Evolutionary conservation across 371 early-diverging fungal species (phyloP), one percentile per base, ranked within the genome.

Genomic region (Haplosporangium sp.): DNA sequence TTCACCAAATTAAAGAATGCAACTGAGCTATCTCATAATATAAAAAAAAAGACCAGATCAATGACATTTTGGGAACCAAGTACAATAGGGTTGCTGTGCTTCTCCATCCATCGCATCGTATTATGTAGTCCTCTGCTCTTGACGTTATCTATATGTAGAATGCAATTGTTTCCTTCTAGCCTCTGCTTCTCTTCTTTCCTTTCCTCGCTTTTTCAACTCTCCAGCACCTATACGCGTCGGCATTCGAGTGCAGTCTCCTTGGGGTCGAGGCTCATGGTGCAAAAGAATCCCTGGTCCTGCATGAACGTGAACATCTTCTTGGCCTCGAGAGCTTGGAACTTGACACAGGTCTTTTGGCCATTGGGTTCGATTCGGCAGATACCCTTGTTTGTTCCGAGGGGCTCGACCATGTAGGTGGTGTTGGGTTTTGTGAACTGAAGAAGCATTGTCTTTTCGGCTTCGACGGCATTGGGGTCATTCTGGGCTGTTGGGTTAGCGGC

Each of bases 221-320:
- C 13, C 11, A 7, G 8, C n/a, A 7, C 20, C 29, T 72, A 80
- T 56, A 80, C 69, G 41, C 80, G 73, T 52, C 59, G 55, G 60
- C 80, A 80, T 56, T 80, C 80, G 42, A 80, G 69, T 0, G 73
- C 69, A 2, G 80, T 80, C 51, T 80, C 67, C n/a, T 69, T 80
- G 38, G 80, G 80, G 51, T 80, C 73, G 6, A 80, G 20, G 37
- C 59, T 53, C 73, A 80, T 65, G 29, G 73, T 80, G 21, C 80
- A 80, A 36, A 80, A 80, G 60, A 80, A 73, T 6, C 80, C 80
- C 45, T 80, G 73, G 36, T 73, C 73, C 73, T 80, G 80, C 80
- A 80, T 73, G 21, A 80, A 64, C 14, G 80, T 62, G 23, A 73
- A 80, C 80, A 80, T 80, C 36, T 80, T 73, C 51, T 80, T 80